phyloP scores from a whole-genome alignment of 2,329 filamentous ascomycete species.

The Aspergillus jensenii region DNA sequence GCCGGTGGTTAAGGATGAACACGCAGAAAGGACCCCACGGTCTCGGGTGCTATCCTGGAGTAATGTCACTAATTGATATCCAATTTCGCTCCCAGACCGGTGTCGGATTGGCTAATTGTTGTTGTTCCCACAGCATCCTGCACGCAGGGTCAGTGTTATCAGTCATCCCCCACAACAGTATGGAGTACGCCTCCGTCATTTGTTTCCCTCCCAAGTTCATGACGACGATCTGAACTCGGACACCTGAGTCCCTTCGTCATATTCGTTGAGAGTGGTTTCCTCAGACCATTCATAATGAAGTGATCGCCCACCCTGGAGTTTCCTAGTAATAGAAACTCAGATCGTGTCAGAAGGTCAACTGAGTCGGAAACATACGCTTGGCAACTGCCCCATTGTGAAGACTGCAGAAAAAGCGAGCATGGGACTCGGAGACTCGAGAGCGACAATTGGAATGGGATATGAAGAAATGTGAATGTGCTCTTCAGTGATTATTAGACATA shows the following conservation, averaged over 20 bases:
- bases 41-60: too few species aligned
- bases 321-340: background rate
- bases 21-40: too few species aligned
- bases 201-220: background rate
- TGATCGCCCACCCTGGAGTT: too few species aligned
- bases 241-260: background rate
- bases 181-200: background rate
- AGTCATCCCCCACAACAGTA: background rate
- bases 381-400: background rate
- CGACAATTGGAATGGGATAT: background rate
- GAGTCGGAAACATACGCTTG: too few species aligned
- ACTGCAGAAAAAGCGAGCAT: background rate
- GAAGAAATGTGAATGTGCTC: background rate
- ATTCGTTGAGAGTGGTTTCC: background rate
- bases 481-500: background rate
- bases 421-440: background rate
- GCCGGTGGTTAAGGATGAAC: too few species aligned
- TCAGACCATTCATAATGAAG: background rate
- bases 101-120: too few species aligned
- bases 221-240: background rate
- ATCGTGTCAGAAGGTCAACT: background rate
- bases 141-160: background rate
- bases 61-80: too few species aligned
- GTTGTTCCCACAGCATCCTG: background rate
- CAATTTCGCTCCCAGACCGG: too few species aligned